A percentile compares a stretch with the other conserved stretches of the same genome.
phyloP scores from a whole-genome alignment of 176 grass and related monocot species.

The Elaeis guineensis region DNA sequence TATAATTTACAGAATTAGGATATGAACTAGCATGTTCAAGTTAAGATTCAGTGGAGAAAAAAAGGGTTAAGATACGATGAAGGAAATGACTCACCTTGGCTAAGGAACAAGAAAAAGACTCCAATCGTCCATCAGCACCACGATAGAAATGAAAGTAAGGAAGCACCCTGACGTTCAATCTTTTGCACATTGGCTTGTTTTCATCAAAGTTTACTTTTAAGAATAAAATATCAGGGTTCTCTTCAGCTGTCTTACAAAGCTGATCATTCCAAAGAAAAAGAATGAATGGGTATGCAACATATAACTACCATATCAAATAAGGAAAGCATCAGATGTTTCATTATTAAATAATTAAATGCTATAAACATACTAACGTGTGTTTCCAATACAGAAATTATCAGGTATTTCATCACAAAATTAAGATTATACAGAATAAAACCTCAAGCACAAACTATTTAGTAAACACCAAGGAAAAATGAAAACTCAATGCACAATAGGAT shows the following conservation, averaged over 20 bases:
- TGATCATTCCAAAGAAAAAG: slow-evolving; percentile 19
- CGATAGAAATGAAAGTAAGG: slow-evolving; percentile 97
- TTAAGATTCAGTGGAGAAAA: not conserved
- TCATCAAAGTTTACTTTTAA: slow-evolving; percentile 97
- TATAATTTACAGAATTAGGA: too few species aligned
- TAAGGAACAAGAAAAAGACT: slow-evolving; percentile 92
- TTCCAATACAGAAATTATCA: too few species aligned
- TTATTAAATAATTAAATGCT: too few species aligned
- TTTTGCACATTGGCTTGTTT: slow-evolving; percentile 99
- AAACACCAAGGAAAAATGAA: too few species aligned
- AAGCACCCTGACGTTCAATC: slow-evolving; percentile 94
- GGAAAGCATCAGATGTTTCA: too few species aligned
- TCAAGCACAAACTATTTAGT: too few species aligned
- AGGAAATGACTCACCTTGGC: slow-evolving; percentile 52
- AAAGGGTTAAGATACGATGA: not conserved
- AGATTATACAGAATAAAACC: too few species aligned
- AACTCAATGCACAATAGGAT: too few species aligned
- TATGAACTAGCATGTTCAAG: too few species aligned
- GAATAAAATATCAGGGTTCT: slow-evolving; percentile 64
- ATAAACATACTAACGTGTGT: too few species aligned
- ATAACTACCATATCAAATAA: too few species aligned
- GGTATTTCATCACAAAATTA: too few species aligned
- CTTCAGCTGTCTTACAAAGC: slow-evolving; percentile 70
- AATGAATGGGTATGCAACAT: not conserved
- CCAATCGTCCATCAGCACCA: slow-evolving; percentile 80